Evolutionary conservation across 2,329 filamentous ascomycete species (phyloP), one percentile per base, ranked within the genome.

Genomic region (Elsinoe ampelina): DNA sequence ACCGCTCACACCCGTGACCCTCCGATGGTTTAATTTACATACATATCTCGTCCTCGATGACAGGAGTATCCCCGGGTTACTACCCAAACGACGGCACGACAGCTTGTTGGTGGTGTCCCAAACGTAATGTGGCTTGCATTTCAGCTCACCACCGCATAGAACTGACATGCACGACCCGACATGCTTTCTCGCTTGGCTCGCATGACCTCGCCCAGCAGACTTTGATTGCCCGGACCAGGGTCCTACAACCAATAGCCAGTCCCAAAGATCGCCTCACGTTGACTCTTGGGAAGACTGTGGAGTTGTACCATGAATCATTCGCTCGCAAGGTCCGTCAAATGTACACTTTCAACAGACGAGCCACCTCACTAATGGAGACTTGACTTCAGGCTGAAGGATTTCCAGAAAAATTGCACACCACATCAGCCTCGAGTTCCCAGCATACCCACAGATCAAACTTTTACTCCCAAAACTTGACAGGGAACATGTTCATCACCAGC

Each of bases 241-340:
- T 50, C 45, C 45, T 34, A 34, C n/a, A n/a, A n/a, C 13, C 22
- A 50, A 30, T 26, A 15, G 32, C 12, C 45, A 36, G 12, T 22
- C 32, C 32, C 26, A 52, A 20, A 39, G n/a, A 35, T 6, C 11
- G 48, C 32, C 32, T 38, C 48, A 15, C 45, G 12, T 50, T 26
- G 17, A 35, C 41, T 45, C 41, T 45, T 22, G 41, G 41, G 45
- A 15, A 22, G 20, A 34, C 26, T 35, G 45, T 50, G 45, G 45
- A 50, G 45, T 6, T 45, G 45, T 50, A 50, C 45, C 32, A 50
- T 50, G 45, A 50, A 26, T 50, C 45, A 11, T 50, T 35, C 45
- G 26, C 26, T 15, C 41, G 13, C 41, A 22, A 12, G 7, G 22
- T 17, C 11, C 26, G 43, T 48, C 10, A 32, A 32, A 5, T 7